Evolutionary conservation across 331 rosid species (phyloP), one percentile per base, ranked within the genome.

Genomic region (Acacia pycnantha): DNA sequence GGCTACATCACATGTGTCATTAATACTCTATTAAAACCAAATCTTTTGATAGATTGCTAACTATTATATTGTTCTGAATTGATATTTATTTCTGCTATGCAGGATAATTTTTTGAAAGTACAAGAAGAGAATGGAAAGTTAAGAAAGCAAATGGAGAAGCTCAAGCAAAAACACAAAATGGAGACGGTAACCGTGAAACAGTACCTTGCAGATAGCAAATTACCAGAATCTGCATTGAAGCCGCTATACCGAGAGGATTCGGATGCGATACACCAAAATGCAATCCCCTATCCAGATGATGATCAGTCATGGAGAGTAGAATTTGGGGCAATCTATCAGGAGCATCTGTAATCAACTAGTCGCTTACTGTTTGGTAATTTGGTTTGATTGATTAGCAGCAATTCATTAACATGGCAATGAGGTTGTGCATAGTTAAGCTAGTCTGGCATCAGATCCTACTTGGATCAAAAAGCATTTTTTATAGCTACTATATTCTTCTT

Each of bases 301-400:
- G 97, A 96, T 80, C 98, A 96, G 82, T 91, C 95, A 46, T 94
- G 99, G 98, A 90, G 97, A 80, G 91, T 93, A 40, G 98, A 96
- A 83, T 96, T 94, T 86, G 97, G 98, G 80, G 98, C 97, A 16
- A 94, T 94, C 80, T 96, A 94, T 85, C 98, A 92, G 84, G 91
- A 96, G 26, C 99, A 94, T 81, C 87, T 43, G 37, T 70, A 70
- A 21, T 70, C 35, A 56, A 12, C 8, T 22, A 11, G 16, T 67
- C 12, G n/a, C 70, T 29, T 31, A 4, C 21, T 37, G 33, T 19
- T 19, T 37, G 27, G 48, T 33, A 15, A 33, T 29, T 16, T 65
- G 70, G 26, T 58, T 58, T 24, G 33, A 22, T 58, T 22, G 54
- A 56, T 77, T 56, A 73, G 31, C n/a, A 73, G 31, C n/a, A 13